Percentiles rank a stretch among this genome's conserved stretches.
Conservation (phyloP, 2,329 filamentous ascomycete species). For the Neonectria coccinea region DNA sequence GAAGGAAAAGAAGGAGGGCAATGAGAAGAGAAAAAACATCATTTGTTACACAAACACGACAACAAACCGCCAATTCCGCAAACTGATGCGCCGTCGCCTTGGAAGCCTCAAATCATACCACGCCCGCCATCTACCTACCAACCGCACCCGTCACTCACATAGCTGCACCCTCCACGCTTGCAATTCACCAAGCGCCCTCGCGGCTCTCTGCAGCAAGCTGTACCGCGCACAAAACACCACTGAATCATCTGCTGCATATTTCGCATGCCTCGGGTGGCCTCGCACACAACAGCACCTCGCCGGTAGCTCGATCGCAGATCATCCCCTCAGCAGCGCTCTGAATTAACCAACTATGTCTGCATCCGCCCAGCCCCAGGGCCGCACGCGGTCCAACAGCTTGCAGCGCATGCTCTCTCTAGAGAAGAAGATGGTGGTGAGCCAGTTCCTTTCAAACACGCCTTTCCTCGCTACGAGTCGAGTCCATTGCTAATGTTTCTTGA, state of each 20-base stretch:
- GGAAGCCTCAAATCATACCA: conserved; percentile 3
- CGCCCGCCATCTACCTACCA: background rate
- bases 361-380: conserved; percentile 33
- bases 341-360: conserved; percentile 34
- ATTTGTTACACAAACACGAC: background rate
- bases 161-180: background rate
- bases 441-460: background rate
- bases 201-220: conserved; percentile 38
- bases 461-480: background rate
- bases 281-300: conserved; percentile 15
- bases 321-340: conserved; percentile 26
- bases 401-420: conserved; percentile 71
- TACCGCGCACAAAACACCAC: conserved; percentile 13
- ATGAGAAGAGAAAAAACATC: conserved; percentile 7
- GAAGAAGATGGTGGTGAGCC: conserved; percentile 67
- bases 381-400: conserved; percentile 59
- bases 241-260: background rate
- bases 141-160: background rate
- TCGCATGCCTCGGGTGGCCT: conserved; percentile 16
- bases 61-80: background rate
- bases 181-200: conserved; percentile 10
- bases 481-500: conserved; percentile 13
- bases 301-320: conserved; percentile 23
- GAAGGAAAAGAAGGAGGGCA: conserved; percentile 13
- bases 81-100: conserved; percentile 7